Conservation (phyloP, 768 basidiomycete species). For the Boletus eberwhitei region DNA sequence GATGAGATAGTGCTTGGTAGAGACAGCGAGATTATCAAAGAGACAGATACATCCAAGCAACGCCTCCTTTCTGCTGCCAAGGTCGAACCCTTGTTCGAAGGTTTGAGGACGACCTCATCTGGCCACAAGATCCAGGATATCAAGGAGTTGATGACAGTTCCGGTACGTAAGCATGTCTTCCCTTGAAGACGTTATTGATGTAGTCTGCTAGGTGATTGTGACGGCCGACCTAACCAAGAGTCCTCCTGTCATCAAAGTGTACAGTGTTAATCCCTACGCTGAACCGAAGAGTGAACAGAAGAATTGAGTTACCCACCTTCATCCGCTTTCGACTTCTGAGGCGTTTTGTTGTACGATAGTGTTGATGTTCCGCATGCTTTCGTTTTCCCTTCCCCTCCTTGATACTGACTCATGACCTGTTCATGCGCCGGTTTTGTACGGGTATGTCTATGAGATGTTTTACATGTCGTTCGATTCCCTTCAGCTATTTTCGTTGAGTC, state of each 20-base stretch:
- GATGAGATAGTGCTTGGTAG: conserved; percentile 81
- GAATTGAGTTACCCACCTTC: conserved; percentile 32
- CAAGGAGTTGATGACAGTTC: conserved; percentile 88
- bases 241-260: conserved; percentile 95
- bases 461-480: conserved; percentile 20
- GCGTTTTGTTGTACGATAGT: conserved; percentile 30
- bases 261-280: conserved; percentile 91
- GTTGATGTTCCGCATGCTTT: conserved; percentile 30
- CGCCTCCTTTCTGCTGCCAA: conserved; percentile 73
- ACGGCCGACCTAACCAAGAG: conserved; percentile 95
- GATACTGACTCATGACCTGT: conserved; percentile 28
- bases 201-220: conserved; percentile 70
- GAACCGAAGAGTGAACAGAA: conserved; percentile 38
- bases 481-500: conserved; percentile 12
- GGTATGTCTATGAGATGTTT: conserved; percentile 29
- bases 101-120: conserved; percentile 62
- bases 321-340: conserved; percentile 1
- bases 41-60: conserved; percentile 70
- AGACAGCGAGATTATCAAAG: conserved; percentile 37
- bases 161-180: conserved; percentile 51
- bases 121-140: conserved; percentile 98
- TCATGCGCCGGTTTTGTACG: conserved; percentile 29
- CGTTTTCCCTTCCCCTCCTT: conserved; percentile 29
- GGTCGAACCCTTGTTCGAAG: conserved; percentile 78
- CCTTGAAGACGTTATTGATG: conserved; percentile 2